Evolutionary conservation across 2,329 filamentous ascomycete species (phyloP).

Genomic region (Colletotrichum coccodes): DNA sequence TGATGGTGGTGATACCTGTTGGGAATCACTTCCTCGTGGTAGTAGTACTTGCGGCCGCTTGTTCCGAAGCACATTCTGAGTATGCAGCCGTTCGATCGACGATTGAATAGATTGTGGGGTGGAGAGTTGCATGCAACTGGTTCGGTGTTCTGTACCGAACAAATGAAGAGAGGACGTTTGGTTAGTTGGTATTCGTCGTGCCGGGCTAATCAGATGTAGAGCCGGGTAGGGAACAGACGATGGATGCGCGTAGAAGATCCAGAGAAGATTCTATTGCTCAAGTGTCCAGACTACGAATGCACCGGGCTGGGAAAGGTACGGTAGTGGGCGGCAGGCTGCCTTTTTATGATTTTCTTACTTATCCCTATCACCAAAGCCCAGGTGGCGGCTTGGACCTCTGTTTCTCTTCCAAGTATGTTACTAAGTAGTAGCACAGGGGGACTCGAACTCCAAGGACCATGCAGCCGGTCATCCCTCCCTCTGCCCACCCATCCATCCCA

Average conservation of each 20-base stretch:
- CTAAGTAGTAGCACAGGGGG: constrained; percentile 4
- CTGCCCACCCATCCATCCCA: constrained; percentile 2
- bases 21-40: constrained; percentile 64
- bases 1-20: constrained; percentile 49
- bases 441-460: constrained; percentile 16
- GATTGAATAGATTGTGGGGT: background rate
- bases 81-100: background rate
- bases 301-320: background rate
- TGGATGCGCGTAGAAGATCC: constrained; percentile 15
- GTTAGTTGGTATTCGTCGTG: background rate
- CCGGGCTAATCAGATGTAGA: background rate
- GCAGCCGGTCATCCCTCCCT: constrained; percentile 20
- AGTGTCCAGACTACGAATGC: constrained; percentile 15
- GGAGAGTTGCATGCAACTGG: background rate
- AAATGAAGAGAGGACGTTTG: background rate
- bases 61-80: constrained; percentile 61
- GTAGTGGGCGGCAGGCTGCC: constrained; percentile 16
- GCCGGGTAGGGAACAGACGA: background rate
- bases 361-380: background rate
- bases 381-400: constrained; percentile 3
- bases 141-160: background rate
- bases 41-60: constrained; percentile 59
- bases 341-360: constrained; percentile 27
- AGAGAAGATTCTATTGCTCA: constrained; percentile 22
- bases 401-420: constrained; percentile 4